These are phyloP conservation scores for Boletus smithii DNA, from an alignment of 1,284 basidiomycete species.

Conservation along the genomic window DNA sequence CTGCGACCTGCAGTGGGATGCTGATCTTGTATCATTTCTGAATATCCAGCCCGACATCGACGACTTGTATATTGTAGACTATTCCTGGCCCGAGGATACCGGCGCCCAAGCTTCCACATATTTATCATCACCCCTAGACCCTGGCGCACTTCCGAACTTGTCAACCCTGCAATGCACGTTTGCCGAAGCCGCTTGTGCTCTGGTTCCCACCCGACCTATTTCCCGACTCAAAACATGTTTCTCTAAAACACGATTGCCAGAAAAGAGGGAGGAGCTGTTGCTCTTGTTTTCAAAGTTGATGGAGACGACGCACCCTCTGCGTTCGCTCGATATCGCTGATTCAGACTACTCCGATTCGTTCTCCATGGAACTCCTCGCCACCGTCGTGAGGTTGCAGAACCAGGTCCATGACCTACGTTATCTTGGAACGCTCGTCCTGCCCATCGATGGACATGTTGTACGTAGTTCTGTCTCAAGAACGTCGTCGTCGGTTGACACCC, in stretches of 20 bases:
- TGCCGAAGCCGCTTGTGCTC: slow-evolving; percentile 52
- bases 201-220: slow-evolving; percentile 56
- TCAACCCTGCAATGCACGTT: slow-evolving; percentile 62
- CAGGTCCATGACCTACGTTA: slow-evolving; percentile 46
- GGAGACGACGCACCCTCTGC: slow-evolving; percentile 41
- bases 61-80: slow-evolving; percentile 61
- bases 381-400: slow-evolving; percentile 37
- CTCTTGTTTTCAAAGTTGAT: slow-evolving; percentile 45
- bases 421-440: slow-evolving; percentile 57
- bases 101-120: slow-evolving; percentile 5
- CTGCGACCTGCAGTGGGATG: slow-evolving; percentile 64
- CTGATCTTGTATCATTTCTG: slow-evolving; percentile 51
- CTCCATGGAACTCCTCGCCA: slow-evolving; percentile 48
- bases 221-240: slow-evolving; percentile 66
- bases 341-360: slow-evolving; percentile 52
- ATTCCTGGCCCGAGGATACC: slow-evolving; percentile 32
- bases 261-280: slow-evolving; percentile 50
- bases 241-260: slow-evolving; percentile 44
- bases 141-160: slow-evolving; percentile 44
- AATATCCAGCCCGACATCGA: slow-evolving; percentile 46
- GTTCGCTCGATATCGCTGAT: slow-evolving; percentile 58
- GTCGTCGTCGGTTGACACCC: slow-evolving; percentile 13
- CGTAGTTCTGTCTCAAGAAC: slow-evolving; percentile 43
- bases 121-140: slow-evolving; percentile 24
- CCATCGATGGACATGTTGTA: slow-evolving; percentile 37